Evolutionary conservation across 768 basidiomycete species (phyloP), one percentile per base, ranked within the genome.

Genomic region (Tricholoma furcatifolium): DNA sequence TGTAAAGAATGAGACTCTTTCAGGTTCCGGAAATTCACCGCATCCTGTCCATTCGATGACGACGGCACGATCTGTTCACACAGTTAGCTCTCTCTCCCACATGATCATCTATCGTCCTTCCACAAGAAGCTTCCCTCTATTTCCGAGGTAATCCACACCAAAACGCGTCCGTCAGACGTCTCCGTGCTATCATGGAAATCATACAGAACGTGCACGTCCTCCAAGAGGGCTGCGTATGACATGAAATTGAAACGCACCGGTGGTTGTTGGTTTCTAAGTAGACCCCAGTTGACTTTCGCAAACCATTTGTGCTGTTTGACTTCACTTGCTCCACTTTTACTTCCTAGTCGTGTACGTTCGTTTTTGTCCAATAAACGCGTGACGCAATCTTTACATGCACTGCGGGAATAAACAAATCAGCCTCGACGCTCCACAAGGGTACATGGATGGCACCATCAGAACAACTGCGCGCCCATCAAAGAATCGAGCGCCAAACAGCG

Each of bases 271-370:
- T 98, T 89, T 61, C 97, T 81, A 66, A 99, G 72, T 51, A 99
- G 76, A 20, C 96, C 97, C 97, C 96, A 99, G 73, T 93, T 95
- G 66, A 96, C 85, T 63, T 93, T 93, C 24, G 77, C 74, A 75
- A 99, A 99, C 97, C 97, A 99, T 68, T 92, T 94, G 80, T 98
- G 97, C 53, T 91, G 87, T 75, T 98, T 99, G 62, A 99, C 94
- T 71, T 99, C 97, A 66, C 93, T 96, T 51, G 97, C 97, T 23
- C 97, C 97, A 60, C 86, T 93, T 71, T 82, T 86, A 70, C 92
- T 93, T 41, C 97, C 97, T 34, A 98, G 70, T 56, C 97, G 81
- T 51, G 82, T 86, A 65, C 81, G 76, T 70, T 99, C 97, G 61
- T 89, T 85, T 75, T 99, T 99, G 79, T 91, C 90, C 62, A 99